Base-by-base conservation (phyloP, 1,284 basidiomycete genomes). In the Agroathelia rolfsii region DNA sequence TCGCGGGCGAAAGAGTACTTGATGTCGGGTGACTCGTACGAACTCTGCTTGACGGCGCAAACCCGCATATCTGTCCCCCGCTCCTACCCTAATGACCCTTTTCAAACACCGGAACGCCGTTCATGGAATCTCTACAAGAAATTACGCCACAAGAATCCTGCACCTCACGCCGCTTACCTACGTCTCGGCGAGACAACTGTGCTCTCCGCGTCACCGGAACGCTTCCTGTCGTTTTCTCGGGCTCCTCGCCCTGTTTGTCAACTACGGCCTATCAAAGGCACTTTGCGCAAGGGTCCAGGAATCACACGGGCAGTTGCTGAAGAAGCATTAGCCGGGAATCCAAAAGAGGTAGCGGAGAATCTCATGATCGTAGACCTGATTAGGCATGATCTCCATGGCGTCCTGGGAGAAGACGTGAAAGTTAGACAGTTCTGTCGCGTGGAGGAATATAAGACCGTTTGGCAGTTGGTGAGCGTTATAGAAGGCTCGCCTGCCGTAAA, bases 311-410 rank as follows among this genome's bases (percentile, higher is more conserved):
- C 65, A 20, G 61, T 69, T 22, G 82, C 82, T 6, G 76, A 81
- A 47, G 45, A 71, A 46, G 55, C 68, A 2, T 61, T 98, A 19
- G 64, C 69, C 14, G 76, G 75, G 4, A 92, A 87, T 51, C 62
- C 65, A 25, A 98, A 97, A 56, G 94, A 98, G 55, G 76, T 94
- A 2, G 94, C 93, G 0, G 94, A 97, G 60, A 98, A 98, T 52
- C 60, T 97, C 34, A 97, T 98, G 94, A 97, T 98, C 44, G 94
- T 96, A 14, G 94, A 97, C 51, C 70, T 97, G 24, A 96, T 96
- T 47, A 76, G 92, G 10, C 87, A 95, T 38, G 94, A 98, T 56
- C 63, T 98, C 19, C 76, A 83, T 63, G 58, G 77, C 49, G 61
- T 87, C 49, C 62, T 96, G 45, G 64, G 85, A 41, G 55, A 85